Evolutionary conservation across 148 eudicot genomes (phyloP).

Genomic region (Selenicereus undatus): DNA sequence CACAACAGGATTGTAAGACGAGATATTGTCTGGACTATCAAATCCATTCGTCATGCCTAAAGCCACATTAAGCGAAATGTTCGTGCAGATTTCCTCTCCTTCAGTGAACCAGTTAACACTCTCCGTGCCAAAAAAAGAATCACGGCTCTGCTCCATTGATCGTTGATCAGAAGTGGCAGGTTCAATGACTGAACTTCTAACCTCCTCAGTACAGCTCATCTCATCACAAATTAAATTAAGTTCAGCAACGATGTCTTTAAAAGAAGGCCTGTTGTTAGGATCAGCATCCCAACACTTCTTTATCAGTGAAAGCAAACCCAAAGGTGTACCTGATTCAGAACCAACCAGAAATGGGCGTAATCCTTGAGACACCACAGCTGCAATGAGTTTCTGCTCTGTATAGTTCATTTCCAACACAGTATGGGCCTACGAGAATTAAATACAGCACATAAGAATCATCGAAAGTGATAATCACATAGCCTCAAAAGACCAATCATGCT

Average conservation of each 20-base stretch:
- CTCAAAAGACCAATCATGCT: constrained; percentile 2
- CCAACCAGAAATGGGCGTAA: constrained; percentile 73
- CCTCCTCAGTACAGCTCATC: constrained; percentile 22
- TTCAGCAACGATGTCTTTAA: constrained; percentile 61
- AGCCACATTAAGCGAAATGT: constrained; percentile 30
- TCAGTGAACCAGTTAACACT: constrained; percentile 58
- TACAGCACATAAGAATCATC: not conserved
- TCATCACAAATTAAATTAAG: constrained; percentile 45
- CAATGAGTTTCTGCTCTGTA: constrained; percentile 92
- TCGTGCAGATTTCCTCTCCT: constrained; percentile 48
- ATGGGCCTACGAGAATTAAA: constrained; percentile 68
- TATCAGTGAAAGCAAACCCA: constrained; percentile 55
- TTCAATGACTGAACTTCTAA: constrained; percentile 15
- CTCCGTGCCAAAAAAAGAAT: constrained; percentile 35
- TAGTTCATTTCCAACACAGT: constrained; percentile 99
- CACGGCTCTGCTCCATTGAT: constrained; percentile 20
- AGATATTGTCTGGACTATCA: constrained; percentile 33
- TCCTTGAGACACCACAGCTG: constrained; percentile 84
- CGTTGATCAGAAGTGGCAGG: constrained; percentile 26
- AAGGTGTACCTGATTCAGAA: constrained; percentile 44
- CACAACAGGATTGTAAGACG: constrained; percentile 53
- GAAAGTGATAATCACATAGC: not conserved
- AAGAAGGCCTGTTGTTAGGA: constrained; percentile 70
- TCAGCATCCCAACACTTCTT: constrained; percentile 74
- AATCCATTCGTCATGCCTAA: constrained; percentile 28